phyloP scores from a whole-genome alignment of 1,284 basidiomycete genomes.

The Hemileia vastatrix region DNA sequence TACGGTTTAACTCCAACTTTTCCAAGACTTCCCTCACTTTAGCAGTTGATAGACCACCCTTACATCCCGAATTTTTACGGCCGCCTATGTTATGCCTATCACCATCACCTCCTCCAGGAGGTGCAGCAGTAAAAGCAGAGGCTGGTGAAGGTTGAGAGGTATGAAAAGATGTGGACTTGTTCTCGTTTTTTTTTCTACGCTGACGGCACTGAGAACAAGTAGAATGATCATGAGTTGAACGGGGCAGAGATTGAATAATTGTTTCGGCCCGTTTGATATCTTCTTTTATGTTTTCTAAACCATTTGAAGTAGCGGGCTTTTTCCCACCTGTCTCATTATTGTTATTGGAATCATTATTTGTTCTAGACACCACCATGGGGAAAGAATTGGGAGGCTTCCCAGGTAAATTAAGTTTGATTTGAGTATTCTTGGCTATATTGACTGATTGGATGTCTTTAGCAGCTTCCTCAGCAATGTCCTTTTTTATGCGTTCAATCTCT shows the following conservation, averaged over 20 bases:
- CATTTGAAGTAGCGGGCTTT: background rate
- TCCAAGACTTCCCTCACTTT: no score
- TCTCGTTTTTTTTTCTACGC: background rate
- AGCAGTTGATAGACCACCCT: no score
- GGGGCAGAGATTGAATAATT: slow-evolving; percentile 12
- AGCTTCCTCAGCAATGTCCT: slow-evolving; percentile 15
- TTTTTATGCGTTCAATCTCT: slow-evolving; percentile 11
- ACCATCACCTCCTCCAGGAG: no score
- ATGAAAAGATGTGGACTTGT: no score
- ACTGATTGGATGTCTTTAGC: background rate
- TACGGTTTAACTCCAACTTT: no score
- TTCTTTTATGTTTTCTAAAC: no score
- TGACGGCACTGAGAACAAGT: slow-evolving; percentile 18
- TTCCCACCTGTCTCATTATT: background rate
- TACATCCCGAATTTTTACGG: no score
- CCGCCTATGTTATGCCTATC: no score
- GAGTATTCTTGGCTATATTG: background rate
- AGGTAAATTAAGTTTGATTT: background rate
- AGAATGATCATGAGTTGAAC: slow-evolving; percentile 9
- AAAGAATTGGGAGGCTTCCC: background rate
- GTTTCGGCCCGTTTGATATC: slow-evolving; percentile 16
- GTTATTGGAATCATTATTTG: background rate
- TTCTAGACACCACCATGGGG: background rate
- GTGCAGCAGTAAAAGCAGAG: no score
- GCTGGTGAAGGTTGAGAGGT: no score